Conservation (phyloP, 345 rosid genomes). For the Brassica cretica region DNA sequence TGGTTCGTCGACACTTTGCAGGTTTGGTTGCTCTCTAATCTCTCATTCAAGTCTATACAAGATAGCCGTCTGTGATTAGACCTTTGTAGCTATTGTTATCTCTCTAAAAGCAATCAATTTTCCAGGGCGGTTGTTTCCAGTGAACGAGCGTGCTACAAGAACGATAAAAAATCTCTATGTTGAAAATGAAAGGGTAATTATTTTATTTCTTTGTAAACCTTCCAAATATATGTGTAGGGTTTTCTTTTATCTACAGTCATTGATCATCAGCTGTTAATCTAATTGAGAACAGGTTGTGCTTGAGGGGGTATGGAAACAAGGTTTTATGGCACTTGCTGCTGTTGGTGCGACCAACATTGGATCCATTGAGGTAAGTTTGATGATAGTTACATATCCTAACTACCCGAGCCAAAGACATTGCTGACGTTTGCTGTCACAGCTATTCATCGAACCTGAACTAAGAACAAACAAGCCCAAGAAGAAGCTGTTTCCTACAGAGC, state of each 20-base stretch:
- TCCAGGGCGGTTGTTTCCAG: constrained; percentile 71
- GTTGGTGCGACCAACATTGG: constrained; percentile 96
- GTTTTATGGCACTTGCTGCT: constrained; percentile 90
- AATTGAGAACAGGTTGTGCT: constrained; percentile 72
- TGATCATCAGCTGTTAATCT: constrained; percentile 20
- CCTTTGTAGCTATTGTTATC: background rate
- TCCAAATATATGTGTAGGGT: background rate
- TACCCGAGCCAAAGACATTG: background rate
- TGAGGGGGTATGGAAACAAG: constrained; percentile 88
- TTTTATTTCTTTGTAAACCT: background rate
- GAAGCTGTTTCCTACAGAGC: constrained; percentile 57
- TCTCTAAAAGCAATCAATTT: background rate
- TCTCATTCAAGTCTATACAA: background rate
- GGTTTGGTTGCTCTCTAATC: constrained; percentile 46
- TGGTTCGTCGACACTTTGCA: constrained; percentile 85
- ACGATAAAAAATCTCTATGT: constrained; percentile 86
- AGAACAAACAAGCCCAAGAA: constrained; percentile 73
- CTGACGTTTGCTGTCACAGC: constrained; percentile 50
- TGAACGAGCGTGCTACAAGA: constrained; percentile 87
- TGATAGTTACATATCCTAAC: background rate
- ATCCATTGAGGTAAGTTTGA: constrained; percentile 71
- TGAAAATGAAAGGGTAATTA: constrained; percentile 92
- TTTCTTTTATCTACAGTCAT: background rate
- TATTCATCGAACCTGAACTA: constrained; percentile 82
- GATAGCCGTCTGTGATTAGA: constrained; percentile 1